These are phyloP conservation scores for Petrea volubilis DNA, from an alignment of 257 asterid species.

Conservation along the genomic window DNA sequence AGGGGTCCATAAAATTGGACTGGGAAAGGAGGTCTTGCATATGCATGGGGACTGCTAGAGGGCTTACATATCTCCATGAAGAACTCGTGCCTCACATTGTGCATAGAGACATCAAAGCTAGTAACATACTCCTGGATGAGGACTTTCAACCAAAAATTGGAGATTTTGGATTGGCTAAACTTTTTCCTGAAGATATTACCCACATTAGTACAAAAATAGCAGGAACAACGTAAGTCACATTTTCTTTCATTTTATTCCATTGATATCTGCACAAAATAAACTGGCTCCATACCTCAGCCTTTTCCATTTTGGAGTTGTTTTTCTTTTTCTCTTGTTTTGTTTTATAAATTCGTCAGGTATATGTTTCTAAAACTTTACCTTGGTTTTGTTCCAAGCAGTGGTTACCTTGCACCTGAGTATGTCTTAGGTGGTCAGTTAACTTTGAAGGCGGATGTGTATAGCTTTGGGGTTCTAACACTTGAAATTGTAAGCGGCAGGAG, in stretches of 20 bases:
- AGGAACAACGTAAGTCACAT: constrained; percentile 74
- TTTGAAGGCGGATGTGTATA: constrained; percentile 83
- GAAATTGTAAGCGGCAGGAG: constrained; percentile 80
- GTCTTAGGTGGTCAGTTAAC: constrained; percentile 91
- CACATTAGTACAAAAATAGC: constrained; percentile 94
- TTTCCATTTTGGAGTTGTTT: neutral
- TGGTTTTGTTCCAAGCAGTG: constrained; percentile 56
- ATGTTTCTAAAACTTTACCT: constrained; percentile 14
- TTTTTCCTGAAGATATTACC: constrained; percentile 86
- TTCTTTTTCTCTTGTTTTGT: neutral
- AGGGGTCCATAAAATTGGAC: constrained; percentile 48
- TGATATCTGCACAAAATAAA: constrained; percentile 10
- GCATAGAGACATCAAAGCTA: constrained; percentile 94
- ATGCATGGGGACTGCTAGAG: constrained; percentile 81
- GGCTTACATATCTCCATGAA: constrained; percentile 87
- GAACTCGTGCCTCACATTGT: constrained; percentile 79
- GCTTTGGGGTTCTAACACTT: constrained; percentile 83
- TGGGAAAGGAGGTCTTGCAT: constrained; percentile 75
- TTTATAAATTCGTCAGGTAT: neutral
- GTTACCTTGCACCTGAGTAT: constrained; percentile 97
- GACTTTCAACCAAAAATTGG: constrained; percentile 85
- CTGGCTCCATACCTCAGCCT: constrained; percentile 10
- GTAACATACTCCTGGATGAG: constrained; percentile 75
- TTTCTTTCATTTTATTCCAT: constrained; percentile 25
- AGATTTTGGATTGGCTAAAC: constrained; percentile 94